Evolutionary conservation across 768 basidiomycete species (phyloP).

Genomic region (Podaxis rugospora): DNA sequence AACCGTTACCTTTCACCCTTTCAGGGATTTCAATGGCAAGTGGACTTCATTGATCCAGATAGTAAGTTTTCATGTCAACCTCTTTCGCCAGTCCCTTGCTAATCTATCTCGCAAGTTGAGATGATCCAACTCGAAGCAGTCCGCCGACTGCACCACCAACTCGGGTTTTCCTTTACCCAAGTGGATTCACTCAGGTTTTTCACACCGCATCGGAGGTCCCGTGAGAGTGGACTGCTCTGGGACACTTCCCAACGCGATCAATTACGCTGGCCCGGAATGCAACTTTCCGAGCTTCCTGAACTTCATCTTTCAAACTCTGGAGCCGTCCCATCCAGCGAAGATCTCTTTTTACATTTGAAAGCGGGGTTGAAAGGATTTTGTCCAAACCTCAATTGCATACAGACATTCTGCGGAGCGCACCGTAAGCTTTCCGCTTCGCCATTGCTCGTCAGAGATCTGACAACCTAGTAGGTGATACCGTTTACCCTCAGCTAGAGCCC

Average conservation of each 20-base stretch:
- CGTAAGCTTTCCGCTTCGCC: conserved; percentile 12
- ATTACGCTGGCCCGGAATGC: conserved; percentile 32
- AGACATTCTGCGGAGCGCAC: conserved; percentile 36
- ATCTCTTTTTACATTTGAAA: conserved; percentile 28
- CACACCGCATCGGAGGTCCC: conserved; percentile 14
- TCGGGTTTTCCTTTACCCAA: conserved; percentile 26
- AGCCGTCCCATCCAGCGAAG: conserved; percentile 14
- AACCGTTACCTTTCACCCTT: conserved; percentile 24
- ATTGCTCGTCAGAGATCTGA: background rate
- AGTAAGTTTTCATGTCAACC: conserved; percentile 27
- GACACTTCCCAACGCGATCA: conserved; percentile 36
- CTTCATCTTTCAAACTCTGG: conserved; percentile 9
- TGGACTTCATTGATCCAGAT: conserved; percentile 42
- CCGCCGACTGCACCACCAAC: conserved; percentile 28
- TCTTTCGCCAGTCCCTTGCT: background rate
- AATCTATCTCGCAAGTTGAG: conserved; percentile 31
- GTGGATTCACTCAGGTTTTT: conserved; percentile 30
- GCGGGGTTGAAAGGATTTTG: conserved; percentile 36
- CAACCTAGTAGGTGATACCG: background rate
- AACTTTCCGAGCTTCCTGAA: conserved; percentile 7
- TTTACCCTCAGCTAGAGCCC: background rate
- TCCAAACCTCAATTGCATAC: conserved; percentile 40
- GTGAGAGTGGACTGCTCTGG: conserved; percentile 38
- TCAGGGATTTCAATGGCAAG: conserved; percentile 28
- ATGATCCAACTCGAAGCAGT: conserved; percentile 43